These are phyloP conservation scores for Pythium aristosporum DNA, from an alignment of 352 stramenopile species.

Conservation along the genomic window DNA sequence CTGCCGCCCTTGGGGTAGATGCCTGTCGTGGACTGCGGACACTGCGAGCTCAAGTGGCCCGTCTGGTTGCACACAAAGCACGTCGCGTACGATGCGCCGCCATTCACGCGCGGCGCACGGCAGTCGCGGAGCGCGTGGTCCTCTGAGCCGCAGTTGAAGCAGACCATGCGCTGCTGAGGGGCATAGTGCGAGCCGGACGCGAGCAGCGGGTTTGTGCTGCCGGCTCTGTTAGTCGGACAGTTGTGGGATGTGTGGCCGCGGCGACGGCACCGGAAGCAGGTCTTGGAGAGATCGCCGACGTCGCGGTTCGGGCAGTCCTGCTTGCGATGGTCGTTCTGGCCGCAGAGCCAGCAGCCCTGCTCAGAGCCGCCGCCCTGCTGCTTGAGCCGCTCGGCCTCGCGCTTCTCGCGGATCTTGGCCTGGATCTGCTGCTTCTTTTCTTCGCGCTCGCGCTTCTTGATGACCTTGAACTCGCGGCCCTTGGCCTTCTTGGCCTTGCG, in stretches of 20 bases:
- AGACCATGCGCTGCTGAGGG: conserved; percentile 46
- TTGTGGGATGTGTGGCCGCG: conserved; percentile 83
- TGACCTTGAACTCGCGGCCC: conserved; percentile 57
- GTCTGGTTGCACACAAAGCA: conserved; percentile 89
- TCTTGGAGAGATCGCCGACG: conserved; percentile 73
- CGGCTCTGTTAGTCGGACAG: conserved; percentile 43
- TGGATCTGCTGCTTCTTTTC: conserved; percentile 84
- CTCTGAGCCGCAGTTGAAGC: conserved; percentile 85
- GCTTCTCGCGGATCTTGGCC: conserved; percentile 74
- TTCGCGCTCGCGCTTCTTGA: conserved; percentile 56
- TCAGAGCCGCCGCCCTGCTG: conserved; percentile 23
- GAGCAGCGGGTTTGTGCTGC: conserved; percentile 20
- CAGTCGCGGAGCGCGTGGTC: conserved; percentile 79
- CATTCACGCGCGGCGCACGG: conserved; percentile 54
- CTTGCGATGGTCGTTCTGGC: conserved; percentile 68
- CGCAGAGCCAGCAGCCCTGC: conserved; percentile 76
- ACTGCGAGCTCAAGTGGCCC: conserved; percentile 86
- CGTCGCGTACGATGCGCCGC: conserved; percentile 67
- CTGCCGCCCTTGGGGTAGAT: conserved; percentile 89
- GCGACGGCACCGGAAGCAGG: conserved; percentile 81
- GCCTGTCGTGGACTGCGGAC: conserved; percentile 82
- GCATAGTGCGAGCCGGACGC: conserved; percentile 2
- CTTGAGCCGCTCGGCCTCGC: conserved; percentile 38
- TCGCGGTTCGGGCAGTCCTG: conserved; percentile 71
- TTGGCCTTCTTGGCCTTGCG: conserved; percentile 83